Percentiles rank a stretch among this genome's conserved stretches.
These are phyloP conservation scores for Strigomonas culicis DNA, from an alignment of 208 protist species.

Conservation along the genomic window DNA sequence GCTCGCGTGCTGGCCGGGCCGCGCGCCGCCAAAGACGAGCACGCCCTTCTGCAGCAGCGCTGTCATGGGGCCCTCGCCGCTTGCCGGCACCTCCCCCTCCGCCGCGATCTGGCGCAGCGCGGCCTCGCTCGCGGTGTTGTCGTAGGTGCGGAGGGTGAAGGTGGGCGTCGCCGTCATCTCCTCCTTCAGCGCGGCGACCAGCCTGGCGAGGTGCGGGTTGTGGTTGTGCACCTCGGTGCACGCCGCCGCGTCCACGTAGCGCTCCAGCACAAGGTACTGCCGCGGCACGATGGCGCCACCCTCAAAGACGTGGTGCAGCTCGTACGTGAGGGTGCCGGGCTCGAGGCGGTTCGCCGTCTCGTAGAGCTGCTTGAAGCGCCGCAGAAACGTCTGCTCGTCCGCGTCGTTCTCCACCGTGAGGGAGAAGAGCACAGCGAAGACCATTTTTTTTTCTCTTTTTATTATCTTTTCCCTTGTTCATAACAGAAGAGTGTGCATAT, in stretches of 20 bases:
- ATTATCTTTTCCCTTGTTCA: conserved; percentile 1
- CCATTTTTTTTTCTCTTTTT: conserved; percentile 26
- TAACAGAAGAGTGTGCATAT: conserved; percentile 1
- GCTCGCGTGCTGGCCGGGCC: conserved; percentile 28
- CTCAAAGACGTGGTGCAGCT: conserved; percentile 53
- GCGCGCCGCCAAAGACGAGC: conserved; percentile 66
- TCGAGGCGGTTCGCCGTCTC: conserved; percentile 36
- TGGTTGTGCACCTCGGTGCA: conserved; percentile 44
- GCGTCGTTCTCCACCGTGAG: conserved; percentile 32
- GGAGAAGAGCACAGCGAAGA: conserved; percentile 43
- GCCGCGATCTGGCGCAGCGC: conserved; percentile 1
- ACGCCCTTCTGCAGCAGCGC: conserved; percentile 51
- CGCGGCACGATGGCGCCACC: conserved; percentile 21
- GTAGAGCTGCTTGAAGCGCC: conserved; percentile 37
- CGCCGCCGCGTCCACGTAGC: conserved; percentile 35
- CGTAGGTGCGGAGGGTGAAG: conserved; percentile 10
- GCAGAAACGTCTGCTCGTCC: conserved; percentile 37
- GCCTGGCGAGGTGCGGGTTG: conserved; percentile 25
- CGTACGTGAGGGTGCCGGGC: conserved; percentile 65
- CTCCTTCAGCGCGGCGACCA: conserved; percentile 27
- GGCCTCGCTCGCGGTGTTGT: conserved; percentile 15
- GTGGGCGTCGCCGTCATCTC: conserved; percentile 13
- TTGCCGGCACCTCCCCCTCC: not conserved
- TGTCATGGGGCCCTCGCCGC: conserved; percentile 13
- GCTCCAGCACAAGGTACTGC: conserved; percentile 52